Evolutionary conservation across 2,329 filamentous ascomycete genomes (phyloP), one percentile per base, ranked within the genome.

Genomic region (Podosphaera fusca): DNA sequence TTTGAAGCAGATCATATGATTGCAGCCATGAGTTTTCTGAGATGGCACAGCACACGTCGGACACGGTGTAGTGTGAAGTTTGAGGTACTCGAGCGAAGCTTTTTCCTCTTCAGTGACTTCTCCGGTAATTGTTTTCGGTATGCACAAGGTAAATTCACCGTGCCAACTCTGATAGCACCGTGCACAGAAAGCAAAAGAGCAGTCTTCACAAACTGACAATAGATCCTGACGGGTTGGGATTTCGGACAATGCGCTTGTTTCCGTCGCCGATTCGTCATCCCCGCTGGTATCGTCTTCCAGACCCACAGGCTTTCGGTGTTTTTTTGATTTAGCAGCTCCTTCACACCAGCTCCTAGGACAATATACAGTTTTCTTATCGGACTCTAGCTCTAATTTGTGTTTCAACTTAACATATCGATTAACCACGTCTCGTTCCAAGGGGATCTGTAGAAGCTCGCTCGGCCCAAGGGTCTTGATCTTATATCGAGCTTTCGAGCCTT

Each of bases 341-440:
- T 92, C 86, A 67, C 92, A 98, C 87, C 89, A 95, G 57, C 81
- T 76, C 7, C 92, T 80, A 0, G 92, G 92, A 65, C 92, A 98
- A 68, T 94, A 96, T 38, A 95, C 78, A 0, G 89, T 95, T 58
- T 82, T 84, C 65, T 89, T 94, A 69, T 96, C 89, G 0, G 87
- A 82, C 69, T 96, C 92, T 2, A 96, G 78, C 67, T 87, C 85
- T 61, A 85, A 86, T 72, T 96, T 96, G 65, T 94, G 86, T 71
- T 92, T 95, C 59, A 96, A 75, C 42, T 81, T 81, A 3, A 94
- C 85, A 67, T 94, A 98, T 57, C 92, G 83, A 65, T 86, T 82
- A 1, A 95, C 87, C 38, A 76, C 77, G 14, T 85, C 80, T 58
- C 83, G 77, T 1, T 80, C 73, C 1, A 90, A 70, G 0, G 83